Conservation (phyloP, 495 filamentous ascomycete species). For the Saxophila tyrrhenica region DNA sequence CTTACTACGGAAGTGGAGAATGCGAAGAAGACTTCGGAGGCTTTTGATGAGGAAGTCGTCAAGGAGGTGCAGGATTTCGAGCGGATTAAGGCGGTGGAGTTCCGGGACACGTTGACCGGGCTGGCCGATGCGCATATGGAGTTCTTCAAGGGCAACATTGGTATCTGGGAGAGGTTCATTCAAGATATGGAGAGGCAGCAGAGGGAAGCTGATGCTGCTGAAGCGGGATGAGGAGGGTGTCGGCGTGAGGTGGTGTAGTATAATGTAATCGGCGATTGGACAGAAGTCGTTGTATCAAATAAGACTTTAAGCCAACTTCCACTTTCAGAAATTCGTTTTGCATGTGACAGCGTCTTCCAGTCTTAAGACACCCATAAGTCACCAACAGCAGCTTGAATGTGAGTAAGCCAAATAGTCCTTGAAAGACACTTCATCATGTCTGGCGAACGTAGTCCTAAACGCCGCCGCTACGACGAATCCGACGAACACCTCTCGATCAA, state of each 20-base stretch:
- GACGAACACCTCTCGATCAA: slow-evolving; percentile 7
- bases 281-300: too few species aligned
- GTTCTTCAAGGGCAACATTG: slow-evolving; percentile 69
- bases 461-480: slow-evolving; percentile 5
- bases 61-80: slow-evolving; percentile 90
- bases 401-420: not conserved
- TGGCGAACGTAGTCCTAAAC: slow-evolving; percentile 10
- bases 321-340: too few species aligned
- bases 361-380: not conserved
- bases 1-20: slow-evolving; percentile 78
- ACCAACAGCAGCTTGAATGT: not conserved
- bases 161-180: slow-evolving; percentile 83
- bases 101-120: slow-evolving; percentile 71
- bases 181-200: slow-evolving; percentile 58
- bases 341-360: not conserved
- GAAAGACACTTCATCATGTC: not conserved
- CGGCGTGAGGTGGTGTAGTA: not conserved
- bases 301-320: too few species aligned
- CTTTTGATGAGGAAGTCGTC: slow-evolving; percentile 89
- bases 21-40: slow-evolving; percentile 68
- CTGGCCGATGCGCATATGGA: slow-evolving; percentile 77
- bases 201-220: not conserved
- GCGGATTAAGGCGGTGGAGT: slow-evolving; percentile 87
- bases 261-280: not conserved
- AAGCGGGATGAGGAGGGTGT: not conserved